phyloP scores from a whole-genome alignment of 176 grass and related monocot genomes.

The Guadua angustifolia region DNA sequence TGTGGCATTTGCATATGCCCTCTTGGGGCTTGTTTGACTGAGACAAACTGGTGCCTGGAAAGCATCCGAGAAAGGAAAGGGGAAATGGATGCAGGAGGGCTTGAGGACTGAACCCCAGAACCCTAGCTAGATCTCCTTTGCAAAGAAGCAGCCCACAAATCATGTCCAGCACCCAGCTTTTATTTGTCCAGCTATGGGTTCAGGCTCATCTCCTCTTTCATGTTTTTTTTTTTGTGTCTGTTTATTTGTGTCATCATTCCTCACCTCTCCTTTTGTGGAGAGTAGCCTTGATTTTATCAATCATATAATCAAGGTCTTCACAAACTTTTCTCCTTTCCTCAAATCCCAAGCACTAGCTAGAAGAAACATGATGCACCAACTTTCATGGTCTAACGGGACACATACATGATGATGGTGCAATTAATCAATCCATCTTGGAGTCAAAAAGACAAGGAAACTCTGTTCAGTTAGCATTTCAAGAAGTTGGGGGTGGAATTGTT shows the following conservation, averaged over 20 bases:
- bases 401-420: not conserved
- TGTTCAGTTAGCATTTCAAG: constrained; percentile 14
- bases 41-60: constrained; percentile 33
- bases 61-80: constrained; percentile 23
- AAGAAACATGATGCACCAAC: constrained; percentile 29
- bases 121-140: constrained; percentile 27
- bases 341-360: constrained; percentile 33
- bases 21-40: constrained; percentile 34
- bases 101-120: constrained; percentile 25
- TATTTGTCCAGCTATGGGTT: constrained; percentile 12
- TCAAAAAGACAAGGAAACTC: not conserved
- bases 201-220: not conserved
- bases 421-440: constrained; percentile 15
- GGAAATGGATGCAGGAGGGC: constrained; percentile 2
- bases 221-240: not conserved
- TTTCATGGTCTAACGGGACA: constrained; percentile 23
- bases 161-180: constrained; percentile 29
- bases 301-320: constrained; percentile 18
- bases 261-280: constrained; percentile 25
- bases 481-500: constrained; percentile 31
- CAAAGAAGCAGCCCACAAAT: constrained; percentile 5
- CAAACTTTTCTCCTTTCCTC: constrained; percentile 11
- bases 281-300: constrained; percentile 28
- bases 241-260: not conserved
- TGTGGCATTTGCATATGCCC: not conserved